Conservation (phyloP, 768 basidiomycete genomes). For the Boletellus sp. region DNA sequence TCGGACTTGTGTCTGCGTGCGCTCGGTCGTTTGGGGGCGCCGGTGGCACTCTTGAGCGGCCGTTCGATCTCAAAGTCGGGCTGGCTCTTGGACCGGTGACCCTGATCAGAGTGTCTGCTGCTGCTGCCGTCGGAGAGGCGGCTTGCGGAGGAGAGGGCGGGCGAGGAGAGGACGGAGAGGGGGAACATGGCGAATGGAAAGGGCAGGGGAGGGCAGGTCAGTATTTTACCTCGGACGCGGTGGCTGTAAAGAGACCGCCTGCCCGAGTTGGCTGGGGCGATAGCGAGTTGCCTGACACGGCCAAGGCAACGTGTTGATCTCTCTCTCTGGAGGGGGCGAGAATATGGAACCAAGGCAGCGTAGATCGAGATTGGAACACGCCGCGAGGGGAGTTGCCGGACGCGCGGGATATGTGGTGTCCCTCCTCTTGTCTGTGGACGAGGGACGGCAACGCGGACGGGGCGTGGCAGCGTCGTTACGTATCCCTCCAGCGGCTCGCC, state of each 20-base stretch:
- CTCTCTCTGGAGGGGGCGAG: constrained; percentile 23
- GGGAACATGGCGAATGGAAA: constrained; percentile 24
- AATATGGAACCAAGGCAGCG: constrained; percentile 27
- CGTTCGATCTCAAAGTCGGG: constrained; percentile 69
- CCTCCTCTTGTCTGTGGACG: too few species aligned
- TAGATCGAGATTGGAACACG: constrained; percentile 29
- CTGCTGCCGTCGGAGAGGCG: constrained; percentile 39
- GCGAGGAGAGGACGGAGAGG: constrained; percentile 30
- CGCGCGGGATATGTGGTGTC: background rate
- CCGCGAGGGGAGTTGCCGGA: constrained; percentile 20
- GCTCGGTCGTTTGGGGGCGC: constrained; percentile 30
- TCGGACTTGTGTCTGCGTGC: constrained; percentile 37
- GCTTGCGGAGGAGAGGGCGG: constrained; percentile 32
- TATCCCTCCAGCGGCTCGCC: constrained; percentile 8
- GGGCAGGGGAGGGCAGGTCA: constrained; percentile 12
- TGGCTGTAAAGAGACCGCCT: constrained; percentile 32
- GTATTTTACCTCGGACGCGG: constrained; percentile 31
- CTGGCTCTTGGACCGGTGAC: constrained; percentile 40
- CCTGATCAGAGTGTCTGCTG: constrained; percentile 31
- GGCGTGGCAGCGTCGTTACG: constrained; percentile 29
- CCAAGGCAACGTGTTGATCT: constrained; percentile 34
- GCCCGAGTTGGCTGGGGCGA: constrained; percentile 31
- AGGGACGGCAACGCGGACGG: constrained; percentile 7
- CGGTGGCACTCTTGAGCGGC: constrained; percentile 35
- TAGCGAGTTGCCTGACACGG: constrained; percentile 31